Evolutionary conservation across 768 basidiomycete genomes (phyloP).

Genomic region (Heimioporus sp.): DNA sequence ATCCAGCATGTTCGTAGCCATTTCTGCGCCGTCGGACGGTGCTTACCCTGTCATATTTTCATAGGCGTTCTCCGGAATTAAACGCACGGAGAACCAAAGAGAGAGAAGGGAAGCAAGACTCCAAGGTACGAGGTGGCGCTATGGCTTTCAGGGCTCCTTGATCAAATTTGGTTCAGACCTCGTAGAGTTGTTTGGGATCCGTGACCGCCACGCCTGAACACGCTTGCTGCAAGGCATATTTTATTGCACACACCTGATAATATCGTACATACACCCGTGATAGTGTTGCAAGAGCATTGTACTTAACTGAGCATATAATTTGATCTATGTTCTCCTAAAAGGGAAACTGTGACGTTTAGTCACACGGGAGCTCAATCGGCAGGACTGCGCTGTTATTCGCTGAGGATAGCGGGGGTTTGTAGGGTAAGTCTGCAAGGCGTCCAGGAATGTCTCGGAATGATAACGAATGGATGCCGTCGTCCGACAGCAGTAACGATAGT

Average conservation of each 20-base stretch:
- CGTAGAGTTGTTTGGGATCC: slow-evolving; percentile 52
- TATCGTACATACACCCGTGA: background rate
- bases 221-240: background rate
- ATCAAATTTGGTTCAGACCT: slow-evolving; percentile 43
- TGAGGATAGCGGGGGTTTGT: no score
- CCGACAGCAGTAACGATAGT: no score
- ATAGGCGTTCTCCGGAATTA: slow-evolving; percentile 85
- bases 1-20: slow-evolving; percentile 60
- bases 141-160: background rate
- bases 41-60: background rate
- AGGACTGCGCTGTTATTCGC: no score
- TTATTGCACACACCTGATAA: background rate
- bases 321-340: background rate
- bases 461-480: no score
- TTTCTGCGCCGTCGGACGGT: background rate
- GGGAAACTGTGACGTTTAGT: slow-evolving; percentile 20
- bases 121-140: slow-evolving; percentile 52
- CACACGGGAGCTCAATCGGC: no score
- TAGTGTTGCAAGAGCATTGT: slow-evolving; percentile 1
- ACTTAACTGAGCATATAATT: slow-evolving; percentile 8
- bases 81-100: slow-evolving; percentile 68
- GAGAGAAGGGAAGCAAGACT: slow-evolving; percentile 79
- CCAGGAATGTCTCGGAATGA: no score
- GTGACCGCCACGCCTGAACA: slow-evolving; percentile 17
- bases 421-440: no score